Base-by-base conservation (phyloP, 176 grass and related monocot genomes). In the Cenchrus fungigraminus region DNA sequence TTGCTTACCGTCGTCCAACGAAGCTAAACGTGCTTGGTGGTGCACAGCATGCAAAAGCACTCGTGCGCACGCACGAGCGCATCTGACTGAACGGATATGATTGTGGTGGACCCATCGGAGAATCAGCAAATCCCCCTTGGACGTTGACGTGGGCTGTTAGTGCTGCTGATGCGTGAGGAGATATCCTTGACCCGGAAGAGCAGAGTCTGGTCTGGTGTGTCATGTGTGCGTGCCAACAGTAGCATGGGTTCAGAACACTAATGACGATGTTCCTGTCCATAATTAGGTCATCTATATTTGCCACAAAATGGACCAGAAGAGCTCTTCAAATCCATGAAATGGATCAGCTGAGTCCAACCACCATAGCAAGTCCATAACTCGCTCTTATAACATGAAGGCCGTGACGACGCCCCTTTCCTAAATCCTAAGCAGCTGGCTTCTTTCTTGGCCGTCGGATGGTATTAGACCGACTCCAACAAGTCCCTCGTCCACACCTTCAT, bases 61-160 rank as follows among this genome's bases (percentile, higher is more conserved):
- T 22, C 74, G 83, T 82, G 60, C 37, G 71, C 70, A 60, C 8
- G 58, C 76, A 73, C n/a, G 75, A 46, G 12, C 15, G 51, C 80
- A 14, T 2, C 17, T 37, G 69, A 7, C 37, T 55, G 37, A 57
- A 8, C 10, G 61, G 65, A 78, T 77, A 66, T 58, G 19, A 43
- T 16, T 37, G 12, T 57, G 51, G 57, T 57, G 51, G 57, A 9
- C 40, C 76, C 29, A 29, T 19, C 8, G 2, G 10, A 80, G 45
- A 53, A 80, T 79, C 61, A 34, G 43, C 47, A 6, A 40, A 40
- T 40, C 6, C 43, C 25, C 5, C 50, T 12, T 20, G 77, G 77
- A 63, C 60, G 45, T 65, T 49, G 76, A 64, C 59, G 56, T 47
- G 5, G 25, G 8, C 42, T 37, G 14, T 67, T 40, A 9, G 8